Evolutionary conservation across 345 rosid species (phyloP).

Genomic region (Pistacia integerrima): DNA sequence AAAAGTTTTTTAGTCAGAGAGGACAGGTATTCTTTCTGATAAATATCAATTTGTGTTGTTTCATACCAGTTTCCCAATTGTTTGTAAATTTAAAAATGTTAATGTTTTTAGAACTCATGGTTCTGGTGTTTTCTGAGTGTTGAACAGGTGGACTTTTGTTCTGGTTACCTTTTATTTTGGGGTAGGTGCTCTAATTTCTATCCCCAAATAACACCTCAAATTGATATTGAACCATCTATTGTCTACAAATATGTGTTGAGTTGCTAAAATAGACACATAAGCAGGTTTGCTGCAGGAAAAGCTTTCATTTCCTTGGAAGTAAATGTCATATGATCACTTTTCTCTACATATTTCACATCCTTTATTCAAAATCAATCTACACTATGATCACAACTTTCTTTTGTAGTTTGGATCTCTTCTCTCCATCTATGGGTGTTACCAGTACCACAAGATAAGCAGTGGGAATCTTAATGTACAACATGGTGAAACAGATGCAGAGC

Average conservation of each 20-base stretch:
- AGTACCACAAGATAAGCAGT: constrained; percentile 28
- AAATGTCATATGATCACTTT: not conserved
- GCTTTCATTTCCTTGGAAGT: not conserved
- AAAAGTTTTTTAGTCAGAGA: not conserved
- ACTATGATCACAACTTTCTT: constrained; percentile 3
- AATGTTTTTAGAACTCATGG: constrained; percentile 11
- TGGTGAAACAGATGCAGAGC: constrained; percentile 42
- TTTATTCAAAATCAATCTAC: constrained; percentile 10
- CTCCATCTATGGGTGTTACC: constrained; percentile 62
- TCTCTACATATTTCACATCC: not conserved
- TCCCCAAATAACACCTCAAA: not conserved
- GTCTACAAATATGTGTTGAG: not conserved
- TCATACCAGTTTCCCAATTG: constrained; percentile 3
- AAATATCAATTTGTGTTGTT: not conserved
- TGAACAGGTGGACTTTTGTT: constrained; percentile 67
- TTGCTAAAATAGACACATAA: not conserved
- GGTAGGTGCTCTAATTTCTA: constrained; percentile 40
- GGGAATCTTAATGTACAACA: constrained; percentile 18
- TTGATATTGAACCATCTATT: not conserved
- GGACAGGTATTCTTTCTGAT: not conserved
- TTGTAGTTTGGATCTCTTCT: constrained; percentile 61
- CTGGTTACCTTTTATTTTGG: constrained; percentile 66
- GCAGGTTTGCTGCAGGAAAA: constrained; percentile 1
- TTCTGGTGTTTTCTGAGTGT: constrained; percentile 21
- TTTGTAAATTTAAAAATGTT: not conserved